Conservation (phyloP, 225 moss, liverwort and hornwort species). For the Neckera pumila region DNA sequence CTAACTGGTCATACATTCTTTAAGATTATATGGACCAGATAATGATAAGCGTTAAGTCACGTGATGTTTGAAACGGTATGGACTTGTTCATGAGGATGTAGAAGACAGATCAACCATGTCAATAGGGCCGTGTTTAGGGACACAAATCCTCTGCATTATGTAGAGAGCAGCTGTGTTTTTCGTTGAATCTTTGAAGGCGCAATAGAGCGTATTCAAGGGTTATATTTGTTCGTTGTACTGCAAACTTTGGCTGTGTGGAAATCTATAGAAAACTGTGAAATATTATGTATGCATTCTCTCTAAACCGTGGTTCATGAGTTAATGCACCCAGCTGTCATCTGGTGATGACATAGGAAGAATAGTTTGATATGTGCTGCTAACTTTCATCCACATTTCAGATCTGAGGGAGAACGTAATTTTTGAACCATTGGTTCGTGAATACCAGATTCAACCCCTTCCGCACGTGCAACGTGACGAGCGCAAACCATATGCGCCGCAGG, state of each 20-base stretch:
- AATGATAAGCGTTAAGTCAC: not conserved
- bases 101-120: not conserved
- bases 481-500: constrained; percentile 10
- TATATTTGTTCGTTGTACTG: not conserved
- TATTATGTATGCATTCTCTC: not conserved
- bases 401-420: not conserved
- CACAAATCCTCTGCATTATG: not conserved
- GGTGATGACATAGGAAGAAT: not conserved
- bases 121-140: not conserved
- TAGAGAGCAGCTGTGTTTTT: not conserved
- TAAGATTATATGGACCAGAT: not conserved
- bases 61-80: not conserved
- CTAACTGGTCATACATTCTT: not conserved
- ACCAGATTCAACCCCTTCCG: not conserved
- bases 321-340: not conserved
- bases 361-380: not conserved
- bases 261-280: not conserved
- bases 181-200: not conserved
- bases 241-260: not conserved
- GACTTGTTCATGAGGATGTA: not conserved
- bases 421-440: constrained; percentile 1
- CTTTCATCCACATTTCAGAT: not conserved
- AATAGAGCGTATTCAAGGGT: not conserved
- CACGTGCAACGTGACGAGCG: not conserved
- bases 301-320: not conserved